Evolutionary conservation across 2,329 filamentous ascomycete species (phyloP).

Genomic region (Trichoderma aggressivum): DNA sequence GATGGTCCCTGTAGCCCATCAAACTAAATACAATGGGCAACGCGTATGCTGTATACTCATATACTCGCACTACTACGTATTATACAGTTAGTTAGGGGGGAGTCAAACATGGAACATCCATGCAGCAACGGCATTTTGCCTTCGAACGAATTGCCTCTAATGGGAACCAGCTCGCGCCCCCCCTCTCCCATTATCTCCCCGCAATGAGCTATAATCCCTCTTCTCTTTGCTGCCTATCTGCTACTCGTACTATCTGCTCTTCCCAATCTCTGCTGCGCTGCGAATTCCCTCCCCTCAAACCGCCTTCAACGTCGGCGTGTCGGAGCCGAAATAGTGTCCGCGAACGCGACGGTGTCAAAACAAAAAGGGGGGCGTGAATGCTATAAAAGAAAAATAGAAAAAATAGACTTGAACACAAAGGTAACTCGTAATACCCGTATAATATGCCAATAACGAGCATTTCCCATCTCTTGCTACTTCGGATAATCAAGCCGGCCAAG

Average conservation of each 20-base stretch:
- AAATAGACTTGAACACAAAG: not conserved
- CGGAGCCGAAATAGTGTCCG: not conserved
- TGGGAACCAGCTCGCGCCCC: not conserved
- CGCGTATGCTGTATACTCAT: not conserved
- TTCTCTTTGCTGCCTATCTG: not conserved
- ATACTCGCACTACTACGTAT: too few relatives aligned
- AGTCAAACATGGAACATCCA: not conserved
- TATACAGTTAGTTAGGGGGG: too few relatives aligned
- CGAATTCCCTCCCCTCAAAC: not conserved
- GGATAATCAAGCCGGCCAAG: not conserved
- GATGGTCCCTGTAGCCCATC: not conserved
- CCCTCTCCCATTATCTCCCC: not conserved
- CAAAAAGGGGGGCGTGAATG: not conserved
- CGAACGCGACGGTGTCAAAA: not conserved
- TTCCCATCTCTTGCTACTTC: not conserved
- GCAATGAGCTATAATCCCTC: not conserved
- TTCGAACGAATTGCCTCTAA: slow-evolving; percentile 9
- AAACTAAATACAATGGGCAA: not conserved
- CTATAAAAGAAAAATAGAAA: too few relatives aligned
- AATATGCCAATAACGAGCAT: not conserved
- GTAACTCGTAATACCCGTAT: too few relatives aligned
- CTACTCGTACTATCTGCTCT: too few relatives aligned
- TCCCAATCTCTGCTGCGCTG: too few relatives aligned
- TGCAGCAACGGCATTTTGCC: not conserved
- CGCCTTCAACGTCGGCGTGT: not conserved